A percentile compares a stretch with the other conserved stretches of the same genome.
Conservation (phyloP, 257 asterid species). For the Dorcoceras hygrometricum region DNA sequence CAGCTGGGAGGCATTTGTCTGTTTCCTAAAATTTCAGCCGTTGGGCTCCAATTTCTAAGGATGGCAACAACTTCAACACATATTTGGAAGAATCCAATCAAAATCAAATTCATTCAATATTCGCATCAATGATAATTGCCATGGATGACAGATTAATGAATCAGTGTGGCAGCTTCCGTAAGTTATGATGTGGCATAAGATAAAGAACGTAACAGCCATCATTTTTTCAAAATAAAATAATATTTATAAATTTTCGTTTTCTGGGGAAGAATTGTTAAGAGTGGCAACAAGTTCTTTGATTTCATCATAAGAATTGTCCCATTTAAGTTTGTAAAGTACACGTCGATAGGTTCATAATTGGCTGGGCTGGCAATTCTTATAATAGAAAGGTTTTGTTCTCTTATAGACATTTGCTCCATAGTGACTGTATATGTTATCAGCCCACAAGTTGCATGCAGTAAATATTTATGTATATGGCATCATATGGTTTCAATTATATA, state of each 20-base stretch:
- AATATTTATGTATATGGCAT: too few relatives aligned
- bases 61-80: conserved; percentile 34
- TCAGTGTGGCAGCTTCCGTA: conserved; percentile 45
- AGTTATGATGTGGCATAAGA: conserved; percentile 32
- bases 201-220: too few relatives aligned
- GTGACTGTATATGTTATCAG: background rate
- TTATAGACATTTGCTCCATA: conserved; percentile 7
- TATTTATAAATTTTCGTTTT: background rate
- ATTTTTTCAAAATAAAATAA: too few relatives aligned
- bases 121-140: conserved; percentile 36
- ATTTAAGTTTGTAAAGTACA: conserved; percentile 34
- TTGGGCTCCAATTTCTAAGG: conserved; percentile 20
- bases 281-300: conserved; percentile 12
- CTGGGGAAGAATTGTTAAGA: background rate
- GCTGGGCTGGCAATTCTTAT: conserved; percentile 51
- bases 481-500: too few relatives aligned
- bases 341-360: conserved; percentile 34
- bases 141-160: conserved; percentile 35
- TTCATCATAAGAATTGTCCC: conserved; percentile 43
- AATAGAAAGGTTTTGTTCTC: conserved; percentile 17
- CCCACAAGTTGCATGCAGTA: background rate
- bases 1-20: background rate
- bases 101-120: conserved; percentile 50
- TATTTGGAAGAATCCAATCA: conserved; percentile 33
- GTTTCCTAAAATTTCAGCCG: background rate